A percentile compares a stretch with the other conserved stretches of the same genome.
Conservation (phyloP, 2,329 filamentous ascomycete genomes). For the Xylariaceae sp. region DNA sequence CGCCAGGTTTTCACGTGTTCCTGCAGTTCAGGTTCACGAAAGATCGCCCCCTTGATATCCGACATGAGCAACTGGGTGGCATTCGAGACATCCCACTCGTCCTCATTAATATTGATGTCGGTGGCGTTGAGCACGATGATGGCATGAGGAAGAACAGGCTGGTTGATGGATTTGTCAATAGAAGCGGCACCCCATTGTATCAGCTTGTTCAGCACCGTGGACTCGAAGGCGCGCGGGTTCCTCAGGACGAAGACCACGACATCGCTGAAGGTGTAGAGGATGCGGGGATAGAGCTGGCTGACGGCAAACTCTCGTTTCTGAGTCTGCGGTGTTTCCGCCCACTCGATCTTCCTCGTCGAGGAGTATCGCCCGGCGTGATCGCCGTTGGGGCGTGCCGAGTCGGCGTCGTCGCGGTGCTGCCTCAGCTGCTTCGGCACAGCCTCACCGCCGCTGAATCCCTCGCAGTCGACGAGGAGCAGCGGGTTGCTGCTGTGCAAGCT, state of each 20-base stretch:
- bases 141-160: slow-evolving; percentile 46
- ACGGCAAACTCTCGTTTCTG: slow-evolving; percentile 31
- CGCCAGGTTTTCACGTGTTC: slow-evolving; percentile 36
- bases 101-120: slow-evolving; percentile 28
- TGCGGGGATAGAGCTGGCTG: slow-evolving; percentile 32
- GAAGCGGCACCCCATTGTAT: slow-evolving; percentile 43
- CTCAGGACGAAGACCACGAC: slow-evolving; percentile 35
- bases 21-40: slow-evolving; percentile 26
- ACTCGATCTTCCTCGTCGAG: slow-evolving; percentile 19
- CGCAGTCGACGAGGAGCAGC: slow-evolving; percentile 43
- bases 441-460: slow-evolving; percentile 44
- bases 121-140: slow-evolving; percentile 45
- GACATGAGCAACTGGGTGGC: slow-evolving; percentile 32
- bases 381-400: slow-evolving; percentile 3
- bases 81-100: slow-evolving; percentile 34
- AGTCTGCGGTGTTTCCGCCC: slow-evolving; percentile 27
- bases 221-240: slow-evolving; percentile 35
- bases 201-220: slow-evolving; percentile 31
- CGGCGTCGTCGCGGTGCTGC: slow-evolving; percentile 11
- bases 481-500: slow-evolving; percentile 31
- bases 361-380: slow-evolving; percentile 11
- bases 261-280: slow-evolving; percentile 39
- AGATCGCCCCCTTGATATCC: slow-evolving; percentile 26
- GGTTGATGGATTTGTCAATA: slow-evolving; percentile 46
- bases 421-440: slow-evolving; percentile 23